Evolutionary conservation across 2,329 filamentous ascomycete genomes (phyloP), one percentile per base, ranked within the genome.

Genomic region (Paecilomyces variotii): DNA sequence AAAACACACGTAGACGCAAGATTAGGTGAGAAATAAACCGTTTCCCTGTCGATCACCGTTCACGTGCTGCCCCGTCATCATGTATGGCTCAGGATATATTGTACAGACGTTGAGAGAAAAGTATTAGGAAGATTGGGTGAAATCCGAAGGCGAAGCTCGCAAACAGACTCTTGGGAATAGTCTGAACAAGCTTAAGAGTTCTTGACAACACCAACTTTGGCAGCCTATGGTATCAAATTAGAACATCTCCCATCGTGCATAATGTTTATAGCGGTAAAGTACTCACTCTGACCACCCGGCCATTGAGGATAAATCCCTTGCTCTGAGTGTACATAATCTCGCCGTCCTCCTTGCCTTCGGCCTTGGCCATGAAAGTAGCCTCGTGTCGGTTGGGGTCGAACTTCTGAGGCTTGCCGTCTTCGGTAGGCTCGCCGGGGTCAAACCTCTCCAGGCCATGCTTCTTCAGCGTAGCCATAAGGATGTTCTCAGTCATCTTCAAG

Each of bases 361-460:
- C 85, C 51, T 91, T 90, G 9, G 90, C 86, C 87, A 95, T 92
- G 79, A 97, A 97, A 25, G 90, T 94, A 39, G 94, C 94, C 82
- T 99, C 94, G 75, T 97, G 94, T 76, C 90, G 83, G 77, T 97
- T 97, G 65, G 94, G 92, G 79, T 99, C 88, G 81, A 99, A 99
- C 77, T 90, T 91, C 74, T 94, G 88, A 67, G 86, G 83, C 64
- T 85, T 79, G 35, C 79, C 79, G 0, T 75, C 70, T 61, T 69
- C 72, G 4, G 68, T 59, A 39, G 61, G 64, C 63, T 78, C 75
- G 58, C 74, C 76, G 19, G 94, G 93, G 72, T 92, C 86, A 73
- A 96, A 90, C 66, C 92, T 83, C 81, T 96, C 90, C 62, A 99
- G 81, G 58, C 94, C 94, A 76, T 99, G 94, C 82, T 95, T 97